Evolutionary conservation across 116 monocot species (phyloP).

Genomic region (Zostera marina): DNA sequence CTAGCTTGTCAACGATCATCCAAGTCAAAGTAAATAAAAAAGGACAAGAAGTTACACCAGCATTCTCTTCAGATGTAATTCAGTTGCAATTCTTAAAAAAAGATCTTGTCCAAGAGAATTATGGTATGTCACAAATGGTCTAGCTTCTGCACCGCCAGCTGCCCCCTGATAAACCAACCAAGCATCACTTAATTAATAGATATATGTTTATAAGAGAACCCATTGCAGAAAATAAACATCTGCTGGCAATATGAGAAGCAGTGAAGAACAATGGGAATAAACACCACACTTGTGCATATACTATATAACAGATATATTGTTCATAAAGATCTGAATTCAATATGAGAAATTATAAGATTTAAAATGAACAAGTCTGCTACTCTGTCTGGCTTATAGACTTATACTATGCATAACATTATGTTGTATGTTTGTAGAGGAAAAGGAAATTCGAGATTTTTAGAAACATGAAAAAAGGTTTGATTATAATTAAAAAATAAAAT

Average conservation of each 20-base stretch:
- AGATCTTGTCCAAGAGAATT: conserved; percentile 94
- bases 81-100: conserved; percentile 91
- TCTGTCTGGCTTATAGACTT: too few species aligned
- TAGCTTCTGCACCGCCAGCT: conserved; percentile 96
- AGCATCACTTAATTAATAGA: conserved; percentile 5
- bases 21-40: not conserved
- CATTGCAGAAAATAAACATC: conserved; percentile 1
- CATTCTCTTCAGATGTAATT: conserved; percentile 92
- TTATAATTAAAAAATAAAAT: too few species aligned
- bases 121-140: conserved; percentile 91
- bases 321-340: too few species aligned
- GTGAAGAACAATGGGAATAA: not conserved
- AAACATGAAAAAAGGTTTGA: too few species aligned
- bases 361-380: too few species aligned
- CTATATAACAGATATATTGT: not conserved
- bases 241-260: conserved; percentile 1
- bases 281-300: not conserved
- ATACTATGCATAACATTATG: too few species aligned
- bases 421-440: too few species aligned
- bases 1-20: not conserved
- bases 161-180: conserved; percentile 46
- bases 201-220: not conserved
- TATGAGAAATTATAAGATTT: too few species aligned
- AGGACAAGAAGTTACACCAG: conserved; percentile 35
- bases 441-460: too few species aligned